Conservation (phyloP, 331 rosid genomes). For the Quercus tomentella region DNA sequence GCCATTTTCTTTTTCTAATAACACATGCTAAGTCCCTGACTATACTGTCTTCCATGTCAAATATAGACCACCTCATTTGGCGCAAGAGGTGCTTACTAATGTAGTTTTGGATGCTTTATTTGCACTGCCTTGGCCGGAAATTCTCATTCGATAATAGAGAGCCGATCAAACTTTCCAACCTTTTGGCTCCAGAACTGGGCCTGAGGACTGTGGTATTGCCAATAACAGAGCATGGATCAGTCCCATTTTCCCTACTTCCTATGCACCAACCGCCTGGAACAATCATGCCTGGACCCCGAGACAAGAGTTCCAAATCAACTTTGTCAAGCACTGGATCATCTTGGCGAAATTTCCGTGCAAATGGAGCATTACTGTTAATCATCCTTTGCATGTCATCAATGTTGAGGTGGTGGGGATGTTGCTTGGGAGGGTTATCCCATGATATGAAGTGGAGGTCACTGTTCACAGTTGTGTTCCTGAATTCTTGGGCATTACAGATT, state of each 20-base stretch:
- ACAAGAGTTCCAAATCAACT: slow-evolving; percentile 66
- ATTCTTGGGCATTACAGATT: slow-evolving; percentile 88
- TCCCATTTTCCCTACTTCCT: slow-evolving; percentile 74
- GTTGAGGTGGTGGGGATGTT: slow-evolving; percentile 93
- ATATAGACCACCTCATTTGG: slow-evolving; percentile 28
- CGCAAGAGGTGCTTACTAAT: slow-evolving; percentile 25
- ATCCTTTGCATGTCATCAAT: slow-evolving; percentile 58
- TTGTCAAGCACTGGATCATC: slow-evolving; percentile 78
- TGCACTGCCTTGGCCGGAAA: slow-evolving; percentile 83
- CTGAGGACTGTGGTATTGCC: slow-evolving; percentile 64
- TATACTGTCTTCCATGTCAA: slow-evolving; percentile 11
- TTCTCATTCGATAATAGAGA: slow-evolving; percentile 60
- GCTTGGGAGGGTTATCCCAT: slow-evolving; percentile 99
- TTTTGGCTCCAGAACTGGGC: slow-evolving; percentile 74
- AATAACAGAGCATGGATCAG: slow-evolving; percentile 68
- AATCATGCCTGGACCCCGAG: slow-evolving; percentile 57
- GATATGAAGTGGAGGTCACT: slow-evolving; percentile 89
- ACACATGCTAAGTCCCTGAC: neutral
- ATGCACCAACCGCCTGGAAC: slow-evolving; percentile 99
- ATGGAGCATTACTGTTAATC: slow-evolving; percentile 84
- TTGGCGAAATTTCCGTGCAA: slow-evolving; percentile 80
- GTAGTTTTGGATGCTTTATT: slow-evolving; percentile 34
- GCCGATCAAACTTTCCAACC: slow-evolving; percentile 69
- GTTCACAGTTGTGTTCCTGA: slow-evolving; percentile 92
- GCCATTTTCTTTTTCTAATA: neutral